Percentiles rank a stretch among this genome's conserved stretches.
Evolutionary conservation across 2,329 filamentous ascomycete species (phyloP).

Genomic region (Diplodia scrobiculata): DNA sequence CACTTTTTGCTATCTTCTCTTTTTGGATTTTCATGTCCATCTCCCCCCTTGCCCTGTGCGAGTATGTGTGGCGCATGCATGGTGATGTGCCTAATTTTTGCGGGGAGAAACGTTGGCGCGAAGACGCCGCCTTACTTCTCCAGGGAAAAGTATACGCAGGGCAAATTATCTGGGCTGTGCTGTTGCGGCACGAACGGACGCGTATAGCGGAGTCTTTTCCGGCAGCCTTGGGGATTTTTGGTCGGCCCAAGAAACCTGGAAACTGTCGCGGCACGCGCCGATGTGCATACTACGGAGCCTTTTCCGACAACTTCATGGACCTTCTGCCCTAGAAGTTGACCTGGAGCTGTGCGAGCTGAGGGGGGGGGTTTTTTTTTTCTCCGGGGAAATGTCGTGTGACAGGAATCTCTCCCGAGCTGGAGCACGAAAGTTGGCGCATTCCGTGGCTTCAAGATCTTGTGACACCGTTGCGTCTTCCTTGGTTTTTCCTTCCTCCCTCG

Average conservation of each 20-base stretch:
- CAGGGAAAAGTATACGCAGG: background rate
- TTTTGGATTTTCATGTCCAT: background rate
- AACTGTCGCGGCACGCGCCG: too few species aligned
- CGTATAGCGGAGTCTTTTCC: too few species aligned
- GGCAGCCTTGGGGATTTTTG: too few species aligned
- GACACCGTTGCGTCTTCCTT: background rate
- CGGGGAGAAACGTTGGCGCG: background rate
- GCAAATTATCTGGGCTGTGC: background rate
- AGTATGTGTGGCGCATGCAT: background rate
- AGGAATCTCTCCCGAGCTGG: background rate
- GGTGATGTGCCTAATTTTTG: background rate
- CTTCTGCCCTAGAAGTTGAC: background rate
- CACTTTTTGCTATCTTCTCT: background rate
- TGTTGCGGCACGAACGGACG: background rate
- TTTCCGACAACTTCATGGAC: background rate
- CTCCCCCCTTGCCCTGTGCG: background rate
- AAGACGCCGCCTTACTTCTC: background rate
- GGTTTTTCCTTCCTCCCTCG: background rate
- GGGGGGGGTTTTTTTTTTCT: background rate
- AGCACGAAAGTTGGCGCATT: background rate
- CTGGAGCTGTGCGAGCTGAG: background rate
- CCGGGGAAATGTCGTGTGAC: background rate
- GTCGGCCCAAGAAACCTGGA: too few species aligned
- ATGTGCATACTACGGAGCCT: too few species aligned
- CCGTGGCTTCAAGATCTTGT: background rate